Conservation (phyloP, 441 rosid genomes). For the Pelargonium fulgidum region DNA sequence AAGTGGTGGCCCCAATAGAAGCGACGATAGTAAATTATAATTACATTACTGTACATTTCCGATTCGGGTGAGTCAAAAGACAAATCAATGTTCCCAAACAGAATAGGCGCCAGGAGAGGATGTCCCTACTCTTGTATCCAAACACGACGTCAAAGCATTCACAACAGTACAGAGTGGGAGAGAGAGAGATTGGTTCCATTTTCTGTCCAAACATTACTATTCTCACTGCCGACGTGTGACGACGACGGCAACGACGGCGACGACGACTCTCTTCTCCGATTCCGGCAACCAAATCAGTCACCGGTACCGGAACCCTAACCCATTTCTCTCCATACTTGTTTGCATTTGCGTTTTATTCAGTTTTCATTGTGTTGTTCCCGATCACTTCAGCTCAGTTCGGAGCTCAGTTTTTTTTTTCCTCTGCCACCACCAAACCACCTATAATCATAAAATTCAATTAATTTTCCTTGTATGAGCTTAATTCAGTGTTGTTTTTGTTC, state of each 20-base stretch:
- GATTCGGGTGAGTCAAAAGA: too few relatives aligned
- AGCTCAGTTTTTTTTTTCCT: not conserved
- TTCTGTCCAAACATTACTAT: not conserved
- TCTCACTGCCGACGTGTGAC: not conserved
- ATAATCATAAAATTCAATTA: not conserved
- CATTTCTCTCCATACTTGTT: not conserved
- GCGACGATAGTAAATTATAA: too few relatives aligned
- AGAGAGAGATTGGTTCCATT: not conserved
- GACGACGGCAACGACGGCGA: not conserved
- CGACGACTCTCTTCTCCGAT: slow-evolving; percentile 7
- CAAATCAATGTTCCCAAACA: too few relatives aligned
- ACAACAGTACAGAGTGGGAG: too few relatives aligned
- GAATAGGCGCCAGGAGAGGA: too few relatives aligned
- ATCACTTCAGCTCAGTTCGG: slow-evolving; percentile 1
- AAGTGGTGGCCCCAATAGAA: too few relatives aligned
- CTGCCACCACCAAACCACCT: not conserved
- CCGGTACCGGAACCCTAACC: not conserved
- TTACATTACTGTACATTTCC: too few relatives aligned
- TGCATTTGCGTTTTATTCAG: not conserved
- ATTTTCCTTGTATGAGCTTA: not conserved
- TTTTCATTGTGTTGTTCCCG: not conserved
- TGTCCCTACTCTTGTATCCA: too few relatives aligned
- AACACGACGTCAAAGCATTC: too few relatives aligned
- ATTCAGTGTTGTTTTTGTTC: not conserved
- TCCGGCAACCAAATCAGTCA: not conserved